phyloP scores from a whole-genome alignment of 345 rosid genomes.

The Conringia planisiliqua region DNA sequence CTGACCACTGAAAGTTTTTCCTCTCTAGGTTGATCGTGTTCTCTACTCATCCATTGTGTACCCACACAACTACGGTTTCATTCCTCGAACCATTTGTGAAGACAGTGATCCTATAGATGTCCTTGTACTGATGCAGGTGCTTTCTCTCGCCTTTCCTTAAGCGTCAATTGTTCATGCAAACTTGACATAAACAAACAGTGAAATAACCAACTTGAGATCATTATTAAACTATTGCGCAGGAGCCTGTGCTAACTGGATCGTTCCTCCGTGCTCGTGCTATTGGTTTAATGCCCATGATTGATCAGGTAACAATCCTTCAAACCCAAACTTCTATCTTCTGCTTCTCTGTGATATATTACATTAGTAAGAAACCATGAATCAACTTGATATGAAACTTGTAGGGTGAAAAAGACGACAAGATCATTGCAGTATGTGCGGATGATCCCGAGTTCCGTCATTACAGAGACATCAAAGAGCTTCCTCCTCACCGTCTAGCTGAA shows the following conservation, averaged over 20 bases:
- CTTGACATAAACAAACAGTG: background rate
- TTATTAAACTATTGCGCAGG: constrained; percentile 41
- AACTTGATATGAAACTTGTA: constrained; percentile 27
- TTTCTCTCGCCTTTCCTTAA: background rate
- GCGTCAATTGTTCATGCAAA: background rate
- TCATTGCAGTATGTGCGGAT: constrained; percentile 97
- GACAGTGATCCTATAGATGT: constrained; percentile 99
- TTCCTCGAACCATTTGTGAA: constrained; percentile 93
- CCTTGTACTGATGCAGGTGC: constrained; percentile 93
- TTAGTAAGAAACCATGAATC: constrained; percentile 5
- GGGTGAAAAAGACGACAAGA: constrained; percentile 99
- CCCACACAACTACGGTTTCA: constrained; percentile 98
- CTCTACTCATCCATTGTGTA: constrained; percentile 98
- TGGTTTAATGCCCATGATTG: constrained; percentile 98
- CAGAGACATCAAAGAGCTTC: constrained; percentile 88
- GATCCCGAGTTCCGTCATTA: constrained; percentile 98
- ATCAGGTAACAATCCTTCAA: constrained; percentile 56
- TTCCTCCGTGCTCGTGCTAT: constrained; percentile 98
- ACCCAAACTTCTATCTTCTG: background rate
- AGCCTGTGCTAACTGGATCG: constrained; percentile 87
- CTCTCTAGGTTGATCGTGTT: constrained; percentile 81
- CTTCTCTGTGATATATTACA: background rate
- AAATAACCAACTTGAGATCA: constrained; percentile 4
- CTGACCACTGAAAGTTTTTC: background rate
- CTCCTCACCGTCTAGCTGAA: constrained; percentile 98